phyloP scores from a whole-genome alignment of 345 rosid genomes.

The Rhizophora apiculata region DNA sequence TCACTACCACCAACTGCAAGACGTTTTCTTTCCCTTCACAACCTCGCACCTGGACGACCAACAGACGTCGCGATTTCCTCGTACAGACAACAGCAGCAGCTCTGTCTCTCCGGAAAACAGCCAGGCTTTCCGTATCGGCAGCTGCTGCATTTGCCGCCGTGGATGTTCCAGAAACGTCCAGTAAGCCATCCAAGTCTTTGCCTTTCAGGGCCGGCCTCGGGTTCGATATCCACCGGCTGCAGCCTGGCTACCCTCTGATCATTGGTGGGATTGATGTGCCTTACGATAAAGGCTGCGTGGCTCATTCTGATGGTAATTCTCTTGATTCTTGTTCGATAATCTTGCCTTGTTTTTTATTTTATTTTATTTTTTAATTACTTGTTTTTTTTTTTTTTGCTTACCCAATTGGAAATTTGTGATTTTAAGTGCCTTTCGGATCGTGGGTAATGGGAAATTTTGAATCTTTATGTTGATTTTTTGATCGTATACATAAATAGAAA shows the following conservation, averaged over 20 bases:
- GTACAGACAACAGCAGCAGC: slow-evolving; percentile 12
- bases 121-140: slow-evolving; percentile 24
- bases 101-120: slow-evolving; percentile 4
- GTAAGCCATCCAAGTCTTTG: slow-evolving; percentile 43
- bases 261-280: slow-evolving; percentile 93
- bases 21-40: slow-evolving; percentile 13
- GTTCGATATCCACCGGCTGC: slow-evolving; percentile 87
- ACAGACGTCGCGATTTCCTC: slow-evolving; percentile 13
- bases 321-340: not conserved
- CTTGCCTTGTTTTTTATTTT: not conserved
- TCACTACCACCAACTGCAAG: slow-evolving; percentile 10
- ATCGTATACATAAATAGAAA: too few species aligned
- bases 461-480: too few species aligned
- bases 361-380: not conserved
- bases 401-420: not conserved
- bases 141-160: slow-evolving; percentile 43
- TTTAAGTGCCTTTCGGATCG: not conserved
- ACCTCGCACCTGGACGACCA: slow-evolving; percentile 12
- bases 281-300: slow-evolving; percentile 94
- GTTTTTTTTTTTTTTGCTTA: not conserved
- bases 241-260: slow-evolving; percentile 90
- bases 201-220: slow-evolving; percentile 96
- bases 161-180: slow-evolving; percentile 39
- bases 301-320: slow-evolving; percentile 85
- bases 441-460: too few species aligned